phyloP scores from a whole-genome alignment of 345 rosid genomes.

The Populus nigra region DNA sequence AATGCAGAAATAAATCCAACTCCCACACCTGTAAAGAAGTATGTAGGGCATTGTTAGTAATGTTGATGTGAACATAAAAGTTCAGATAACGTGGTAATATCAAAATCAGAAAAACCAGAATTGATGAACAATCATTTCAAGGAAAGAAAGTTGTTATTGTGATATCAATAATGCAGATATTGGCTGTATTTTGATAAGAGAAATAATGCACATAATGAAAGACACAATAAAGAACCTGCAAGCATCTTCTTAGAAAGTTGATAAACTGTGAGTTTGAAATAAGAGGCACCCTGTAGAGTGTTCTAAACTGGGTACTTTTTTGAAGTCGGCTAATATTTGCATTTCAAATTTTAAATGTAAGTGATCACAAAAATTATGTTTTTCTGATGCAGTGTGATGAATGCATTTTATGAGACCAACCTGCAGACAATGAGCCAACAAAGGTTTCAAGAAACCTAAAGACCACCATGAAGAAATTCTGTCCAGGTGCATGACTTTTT shows the following conservation, averaged over 20 bases:
- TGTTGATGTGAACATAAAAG: background rate
- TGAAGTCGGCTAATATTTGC: too few relatives aligned
- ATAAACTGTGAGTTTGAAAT: too few relatives aligned
- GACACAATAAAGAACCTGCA: too few relatives aligned
- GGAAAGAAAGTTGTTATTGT: background rate
- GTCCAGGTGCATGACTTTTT: conserved; percentile 65
- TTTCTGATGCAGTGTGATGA: conserved; percentile 2
- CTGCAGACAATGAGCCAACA: conserved; percentile 97
- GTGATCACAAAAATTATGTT: too few relatives aligned
- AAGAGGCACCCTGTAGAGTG: too few relatives aligned
- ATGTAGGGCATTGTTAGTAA: conserved; percentile 21
- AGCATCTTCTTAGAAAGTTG: too few relatives aligned
- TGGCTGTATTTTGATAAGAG: too few relatives aligned
- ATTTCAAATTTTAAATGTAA: too few relatives aligned
- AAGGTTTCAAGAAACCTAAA: conserved; percentile 95
- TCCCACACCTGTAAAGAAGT: conserved; percentile 74
- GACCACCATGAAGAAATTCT: conserved; percentile 76
- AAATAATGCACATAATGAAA: too few relatives aligned
- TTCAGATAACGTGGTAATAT: background rate
- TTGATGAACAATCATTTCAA: background rate
- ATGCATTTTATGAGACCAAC: conserved; percentile 37
- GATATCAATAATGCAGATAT: too few relatives aligned
- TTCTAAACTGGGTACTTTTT: too few relatives aligned
- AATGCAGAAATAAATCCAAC: conserved; percentile 95
- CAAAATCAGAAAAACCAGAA: background rate